Base-by-base conservation (phyloP, 164 flowering plant species). In the Echeveria elegans region DNA sequence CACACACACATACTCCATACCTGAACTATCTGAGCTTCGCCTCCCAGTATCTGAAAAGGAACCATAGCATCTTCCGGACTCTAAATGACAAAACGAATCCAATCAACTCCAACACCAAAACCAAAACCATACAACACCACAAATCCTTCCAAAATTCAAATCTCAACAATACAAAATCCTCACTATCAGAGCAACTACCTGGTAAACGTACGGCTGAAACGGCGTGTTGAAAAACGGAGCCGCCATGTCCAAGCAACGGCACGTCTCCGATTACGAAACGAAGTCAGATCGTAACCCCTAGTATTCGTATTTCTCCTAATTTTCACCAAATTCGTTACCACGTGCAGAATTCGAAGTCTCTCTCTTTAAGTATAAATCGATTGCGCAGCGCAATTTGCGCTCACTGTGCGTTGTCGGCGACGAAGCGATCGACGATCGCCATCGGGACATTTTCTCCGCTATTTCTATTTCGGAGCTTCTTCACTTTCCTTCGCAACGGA, bases 221-320 rank as follows among this genome's bases (percentile, higher is more conserved):
- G 37, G 37, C 37, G 37, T 34, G 37, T 34, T 34, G 37, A 34
- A 34, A 65, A 85, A 87, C 1, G 92, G 92, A 1, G 92, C 92
- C 1, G 92, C 92, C 92, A 87, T 87, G 15, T 3, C 31, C 18
- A 24, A 2, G 60, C 60, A 53, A 31, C 29, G 58, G 58, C 60
- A 53, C 4, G 60, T 26, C 60, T 53, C 60, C 60, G 60, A 53
- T 53, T 53, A 53, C 31, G 60, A 53, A n/a, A n/a, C n/a, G n/a
- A 4, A 0, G 45, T 40, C 45, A 52, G 60, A 53, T 53, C 60
- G 60, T 11, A 26, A 53, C 24, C 31, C 60, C 60, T 24, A 53
- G 45, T 7, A 7, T 40, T 40, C 11, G 45, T 8, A 24, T 26
- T 36, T 36, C 45, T 40, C 15, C 11, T 2, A 14, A 36, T 36